Evolutionary conservation across 2,329 filamentous ascomycete genomes (phyloP).

Genomic region (Emmonsia crescens): DNA sequence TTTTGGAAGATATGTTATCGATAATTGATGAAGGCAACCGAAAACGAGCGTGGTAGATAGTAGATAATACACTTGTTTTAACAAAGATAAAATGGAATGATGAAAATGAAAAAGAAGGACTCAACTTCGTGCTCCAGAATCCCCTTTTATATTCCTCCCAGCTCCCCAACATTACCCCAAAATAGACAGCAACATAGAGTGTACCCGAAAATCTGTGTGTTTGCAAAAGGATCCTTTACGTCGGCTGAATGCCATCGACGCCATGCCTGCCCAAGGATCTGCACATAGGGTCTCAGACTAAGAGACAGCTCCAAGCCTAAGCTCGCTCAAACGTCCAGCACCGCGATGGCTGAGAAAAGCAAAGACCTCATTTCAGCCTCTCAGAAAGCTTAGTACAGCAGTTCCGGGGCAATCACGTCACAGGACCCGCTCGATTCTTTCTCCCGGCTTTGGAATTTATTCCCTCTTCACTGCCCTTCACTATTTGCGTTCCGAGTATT

Average conservation of each 20-base stretch:
- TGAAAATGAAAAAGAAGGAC: not conserved
- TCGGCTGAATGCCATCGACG: not conserved
- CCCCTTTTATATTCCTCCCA: conserved; percentile 1
- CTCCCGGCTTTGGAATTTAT: not conserved
- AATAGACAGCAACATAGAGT: not conserved
- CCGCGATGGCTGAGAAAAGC: not conserved
- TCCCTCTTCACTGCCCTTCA: not conserved
- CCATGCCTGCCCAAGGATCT: conserved; percentile 2
- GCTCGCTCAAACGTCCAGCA: not conserved
- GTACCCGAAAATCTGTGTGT: not conserved
- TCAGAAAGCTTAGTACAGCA: not conserved
- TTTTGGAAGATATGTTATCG: not conserved
- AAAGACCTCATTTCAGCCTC: not conserved
- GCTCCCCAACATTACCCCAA: not conserved
- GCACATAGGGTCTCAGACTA: not conserved
- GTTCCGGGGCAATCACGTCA: not conserved
- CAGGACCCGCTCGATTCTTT: not conserved
- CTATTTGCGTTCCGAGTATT: not conserved
- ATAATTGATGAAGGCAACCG: not conserved
- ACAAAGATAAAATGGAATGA: not conserved
- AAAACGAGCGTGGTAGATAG: not conserved
- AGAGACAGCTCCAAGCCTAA: not conserved
- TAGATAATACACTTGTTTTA: not conserved
- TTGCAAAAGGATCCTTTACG: not conserved
- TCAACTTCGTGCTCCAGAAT: not conserved